Base-by-base conservation (phyloP, 2,329 filamentous ascomycete species). In the Exserohilum turcica region DNA sequence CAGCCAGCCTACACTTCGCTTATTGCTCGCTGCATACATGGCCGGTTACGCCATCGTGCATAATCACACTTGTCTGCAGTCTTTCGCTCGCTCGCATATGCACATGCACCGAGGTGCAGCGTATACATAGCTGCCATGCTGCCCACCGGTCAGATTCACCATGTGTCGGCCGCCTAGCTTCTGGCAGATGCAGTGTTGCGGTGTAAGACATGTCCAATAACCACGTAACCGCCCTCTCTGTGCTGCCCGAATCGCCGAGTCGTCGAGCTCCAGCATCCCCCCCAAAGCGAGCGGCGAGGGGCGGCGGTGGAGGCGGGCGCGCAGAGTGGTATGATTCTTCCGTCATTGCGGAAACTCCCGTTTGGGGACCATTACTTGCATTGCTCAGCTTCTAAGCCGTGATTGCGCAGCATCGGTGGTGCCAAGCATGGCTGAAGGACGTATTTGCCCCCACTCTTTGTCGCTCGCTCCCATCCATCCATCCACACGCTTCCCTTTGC, bases 21-120 rank as follows among this genome's bases (percentile, higher is more conserved):
- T 40, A 50, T 33, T n/a, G 39, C 18, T 15, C n/a, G 39, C 29
- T 39, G 33, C 12, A 49, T 12, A 29, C n/a, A n/a, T n/a, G n/a
- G n/a, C n/a, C n/a, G n/a, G 27, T 32, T 43, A 53, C 51, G 40
- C 51, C 39, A 50, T 45, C 38, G 38, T 43, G 50, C 45, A 49
- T 38, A 43, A 42, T 24, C 28, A 47, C n/a, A 39, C 42, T 15
- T 29, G 46, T 43, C 29, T 49, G 18, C 32, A 8, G n/a, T 35
- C 32, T 8, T 7, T 35, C 38, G 8, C 15, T 52, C 38, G 45
- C 50, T 52, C 40, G 50, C 50, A 53, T 53, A 35, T 43, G 50
- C 45, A 49, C 35, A 43, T 37, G 50, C 39, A 42, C 27, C 28
- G 35, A 27, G 35, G 35, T 51, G 36, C 43, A 46, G 42, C 42